A percentile compares a stretch with the other conserved stretches of the same genome.
phyloP scores from a whole-genome alignment of 768 basidiomycete species.

The Leccinum incarnatum region DNA sequence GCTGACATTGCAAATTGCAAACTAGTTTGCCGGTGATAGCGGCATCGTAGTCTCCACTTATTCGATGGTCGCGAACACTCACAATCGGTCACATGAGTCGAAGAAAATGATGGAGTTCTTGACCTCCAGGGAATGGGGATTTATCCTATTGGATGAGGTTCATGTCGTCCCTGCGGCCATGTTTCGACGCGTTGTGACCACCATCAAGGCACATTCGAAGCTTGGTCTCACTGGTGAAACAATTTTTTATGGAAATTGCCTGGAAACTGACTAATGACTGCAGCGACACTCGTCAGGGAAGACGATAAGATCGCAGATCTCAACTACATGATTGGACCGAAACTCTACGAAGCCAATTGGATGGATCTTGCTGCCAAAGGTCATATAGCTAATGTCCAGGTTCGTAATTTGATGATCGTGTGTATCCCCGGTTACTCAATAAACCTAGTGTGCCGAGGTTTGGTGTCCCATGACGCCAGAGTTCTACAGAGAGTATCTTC shows the following conservation, averaged over 20 bases:
- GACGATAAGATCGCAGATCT: conserved; percentile 98
- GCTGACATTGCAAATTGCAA: conserved; percentile 10
- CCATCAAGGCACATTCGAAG: conserved; percentile 98
- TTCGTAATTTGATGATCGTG: conserved; percentile 33
- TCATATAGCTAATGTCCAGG: conserved; percentile 99
- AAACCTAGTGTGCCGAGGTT: conserved; percentile 88
- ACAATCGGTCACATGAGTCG: conserved; percentile 97
- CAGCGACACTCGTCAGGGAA: conserved; percentile 96
- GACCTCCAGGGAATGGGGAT: conserved; percentile 98
- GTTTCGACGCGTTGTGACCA: conserved; percentile 97
- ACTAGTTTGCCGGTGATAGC: conserved; percentile 91
- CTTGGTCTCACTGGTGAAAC: conserved; percentile 87
- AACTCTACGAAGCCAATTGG: conserved; percentile 99
- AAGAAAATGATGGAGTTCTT: conserved; percentile 99
- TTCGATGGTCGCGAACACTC: conserved; percentile 99
- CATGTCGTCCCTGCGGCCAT: conserved; percentile 99
- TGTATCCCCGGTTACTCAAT: conserved; percentile 1
- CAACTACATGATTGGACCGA: conserved; percentile 99
- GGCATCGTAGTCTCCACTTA: conserved; percentile 99
- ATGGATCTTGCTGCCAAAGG: conserved; percentile 99
- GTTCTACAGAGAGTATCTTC: conserved; percentile 96
- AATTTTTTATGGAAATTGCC: neutral
- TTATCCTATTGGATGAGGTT: conserved; percentile 95
- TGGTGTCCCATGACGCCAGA: conserved; percentile 99
- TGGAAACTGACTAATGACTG: conserved; percentile 3